These are phyloP conservation scores for Aureobasidium sp. DNA, from an alignment of 2,329 filamentous ascomycete species.

Conservation along the genomic window DNA sequence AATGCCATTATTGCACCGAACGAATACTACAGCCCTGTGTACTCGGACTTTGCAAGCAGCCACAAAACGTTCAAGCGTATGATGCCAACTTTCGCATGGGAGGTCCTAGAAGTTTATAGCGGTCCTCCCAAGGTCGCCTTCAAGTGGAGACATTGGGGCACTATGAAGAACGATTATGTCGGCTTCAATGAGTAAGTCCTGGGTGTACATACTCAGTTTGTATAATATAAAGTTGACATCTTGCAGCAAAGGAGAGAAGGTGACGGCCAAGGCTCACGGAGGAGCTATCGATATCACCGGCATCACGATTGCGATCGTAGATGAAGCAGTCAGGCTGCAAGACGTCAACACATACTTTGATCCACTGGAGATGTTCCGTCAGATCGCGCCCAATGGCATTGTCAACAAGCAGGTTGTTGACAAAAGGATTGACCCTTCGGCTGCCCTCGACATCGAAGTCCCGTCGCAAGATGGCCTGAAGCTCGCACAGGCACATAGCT, in stretches of 20 bases:
- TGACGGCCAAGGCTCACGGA: conserved; percentile 55
- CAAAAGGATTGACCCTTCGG: conserved; percentile 27
- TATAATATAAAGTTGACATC: conserved; percentile 20
- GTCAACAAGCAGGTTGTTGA: conserved; percentile 39
- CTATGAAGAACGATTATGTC: conserved; percentile 60
- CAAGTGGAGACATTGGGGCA: conserved; percentile 62
- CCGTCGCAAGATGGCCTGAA: conserved; percentile 20
- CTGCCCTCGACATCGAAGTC: conserved; percentile 20
- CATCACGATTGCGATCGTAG: conserved; percentile 54
- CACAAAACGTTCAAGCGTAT: conserved; percentile 67
- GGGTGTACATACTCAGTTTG: not conserved
- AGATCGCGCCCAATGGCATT: conserved; percentile 49
- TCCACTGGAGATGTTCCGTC: conserved; percentile 59
- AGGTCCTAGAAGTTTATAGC: conserved; percentile 61
- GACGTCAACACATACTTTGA: conserved; percentile 59
- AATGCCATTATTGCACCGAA: conserved; percentile 59
- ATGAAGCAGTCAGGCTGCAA: conserved; percentile 52
- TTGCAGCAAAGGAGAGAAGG: conserved; percentile 53
- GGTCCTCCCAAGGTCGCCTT: conserved; percentile 57
- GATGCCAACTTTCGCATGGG: conserved; percentile 68
- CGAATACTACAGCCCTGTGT: conserved; percentile 56
- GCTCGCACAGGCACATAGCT: conserved; percentile 21
- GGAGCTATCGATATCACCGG: conserved; percentile 57
- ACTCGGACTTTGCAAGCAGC: conserved; percentile 55
- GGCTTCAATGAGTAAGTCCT: conserved; percentile 55